Percentiles rank a stretch among this genome's conserved stretches.
Conservation (phyloP, 225 moss, liverwort and hornwort genomes). For the Marchantia polymorpha region DNA sequence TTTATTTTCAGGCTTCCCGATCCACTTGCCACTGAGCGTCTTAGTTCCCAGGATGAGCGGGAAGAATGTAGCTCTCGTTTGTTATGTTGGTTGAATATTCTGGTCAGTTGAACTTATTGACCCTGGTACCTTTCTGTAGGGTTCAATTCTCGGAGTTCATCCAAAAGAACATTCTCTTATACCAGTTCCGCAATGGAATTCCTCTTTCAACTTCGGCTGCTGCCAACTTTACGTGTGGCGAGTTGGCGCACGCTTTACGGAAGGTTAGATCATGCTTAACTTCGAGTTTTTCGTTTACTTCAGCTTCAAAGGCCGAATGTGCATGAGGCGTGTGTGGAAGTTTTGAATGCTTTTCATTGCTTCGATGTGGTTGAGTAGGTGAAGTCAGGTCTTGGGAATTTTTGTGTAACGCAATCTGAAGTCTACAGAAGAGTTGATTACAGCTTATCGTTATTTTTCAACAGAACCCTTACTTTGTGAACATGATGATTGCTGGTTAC, state of each 20-base stretch:
- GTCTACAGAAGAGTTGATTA: neutral
- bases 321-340: neutral
- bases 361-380: neutral
- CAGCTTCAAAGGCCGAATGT: neutral
- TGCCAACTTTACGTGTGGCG: constrained; percentile 87
- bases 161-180: constrained; percentile 85
- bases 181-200: constrained; percentile 87
- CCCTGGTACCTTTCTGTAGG: constrained; percentile 40
- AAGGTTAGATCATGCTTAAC: constrained; percentile 46
- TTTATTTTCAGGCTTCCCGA: neutral
- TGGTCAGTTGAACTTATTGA: constrained; percentile 15
- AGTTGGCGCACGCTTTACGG: constrained; percentile 85
- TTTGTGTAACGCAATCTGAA: neutral
- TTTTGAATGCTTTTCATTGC: neutral
- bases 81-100: neutral
- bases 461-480: constrained; percentile 85
- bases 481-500: constrained; percentile 80
- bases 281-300: neutral
- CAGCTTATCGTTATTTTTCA: neutral
- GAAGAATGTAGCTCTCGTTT: neutral
- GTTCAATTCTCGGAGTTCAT: constrained; percentile 96
- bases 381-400: neutral
- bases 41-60: neutral
- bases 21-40: neutral
- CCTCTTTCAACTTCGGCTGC: constrained; percentile 85